phyloP scores from a whole-genome alignment of 805 yeast species.

The Metschnikowia drakensbergensis region DNA sequence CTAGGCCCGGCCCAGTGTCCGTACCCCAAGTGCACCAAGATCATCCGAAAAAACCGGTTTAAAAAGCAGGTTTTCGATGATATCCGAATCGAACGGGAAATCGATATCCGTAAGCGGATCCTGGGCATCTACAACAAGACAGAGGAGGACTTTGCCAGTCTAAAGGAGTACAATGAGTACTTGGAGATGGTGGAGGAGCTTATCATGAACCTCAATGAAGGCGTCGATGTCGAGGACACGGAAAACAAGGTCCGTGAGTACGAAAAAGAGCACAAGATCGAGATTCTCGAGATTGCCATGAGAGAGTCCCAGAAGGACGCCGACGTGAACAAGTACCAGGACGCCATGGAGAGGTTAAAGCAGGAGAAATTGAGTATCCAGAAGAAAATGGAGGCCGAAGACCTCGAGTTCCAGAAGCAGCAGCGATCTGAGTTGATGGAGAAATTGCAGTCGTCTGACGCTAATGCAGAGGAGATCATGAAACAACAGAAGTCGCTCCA shows the following conservation, averaged over 20 bases:
- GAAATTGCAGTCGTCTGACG: conserved; percentile 30
- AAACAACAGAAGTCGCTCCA: conserved; percentile 36
- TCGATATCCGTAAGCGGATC: conserved; percentile 82
- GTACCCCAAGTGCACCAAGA: conserved; percentile 84
- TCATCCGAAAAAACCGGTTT: conserved; percentile 80
- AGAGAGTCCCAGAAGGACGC: conserved; percentile 56
- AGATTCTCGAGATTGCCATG: conserved; percentile 72
- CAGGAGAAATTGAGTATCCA: conserved; percentile 71
- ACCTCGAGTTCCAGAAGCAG: conserved; percentile 36
- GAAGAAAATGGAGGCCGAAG: conserved; percentile 50
- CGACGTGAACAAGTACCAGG: conserved; percentile 68
- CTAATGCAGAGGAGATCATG: conserved; percentile 38
- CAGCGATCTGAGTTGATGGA: conserved; percentile 42
- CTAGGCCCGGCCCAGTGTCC: conserved; percentile 98
- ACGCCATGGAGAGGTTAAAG: conserved; percentile 43
- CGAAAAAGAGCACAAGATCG: conserved; percentile 68
- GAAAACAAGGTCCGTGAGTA: conserved; percentile 64
- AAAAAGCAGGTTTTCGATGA: conserved; percentile 93
- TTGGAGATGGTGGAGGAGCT: conserved; percentile 80
- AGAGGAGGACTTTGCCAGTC: conserved; percentile 61
- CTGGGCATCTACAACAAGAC: conserved; percentile 75
- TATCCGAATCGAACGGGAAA: conserved; percentile 82
- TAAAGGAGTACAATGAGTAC: conserved; percentile 67
- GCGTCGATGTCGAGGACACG: conserved; percentile 63
- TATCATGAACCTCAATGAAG: conserved; percentile 70